A percentile compares a stretch with the other conserved stretches of the same genome.
phyloP scores from a whole-genome alignment of 2,329 filamentous ascomycete genomes.

The Fonsecaea multimorphosa region DNA sequence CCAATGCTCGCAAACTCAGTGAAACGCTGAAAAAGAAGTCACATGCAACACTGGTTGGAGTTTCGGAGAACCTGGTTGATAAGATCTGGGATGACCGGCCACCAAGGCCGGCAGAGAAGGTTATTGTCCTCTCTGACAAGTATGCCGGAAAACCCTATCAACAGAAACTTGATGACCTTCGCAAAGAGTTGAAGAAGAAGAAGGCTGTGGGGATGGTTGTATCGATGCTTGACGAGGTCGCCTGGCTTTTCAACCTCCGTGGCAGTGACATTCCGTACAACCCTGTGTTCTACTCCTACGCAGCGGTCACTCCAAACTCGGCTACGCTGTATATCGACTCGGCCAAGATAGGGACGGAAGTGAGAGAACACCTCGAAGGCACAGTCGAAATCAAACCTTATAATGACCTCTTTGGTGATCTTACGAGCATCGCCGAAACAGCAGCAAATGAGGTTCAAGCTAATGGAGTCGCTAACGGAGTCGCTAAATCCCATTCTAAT shows the following conservation, averaged over 20 bases:
- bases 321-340: constrained; percentile 85
- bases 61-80: constrained; percentile 87
- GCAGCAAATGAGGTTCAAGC: constrained; percentile 46
- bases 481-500: constrained; percentile 47
- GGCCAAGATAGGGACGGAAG: constrained; percentile 73
- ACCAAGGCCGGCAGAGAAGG: constrained; percentile 73
- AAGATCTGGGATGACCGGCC: constrained; percentile 82
- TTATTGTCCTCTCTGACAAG: constrained; percentile 72
- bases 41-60: constrained; percentile 74
- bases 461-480: constrained; percentile 42
- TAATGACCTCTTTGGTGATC: constrained; percentile 77
- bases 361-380: constrained; percentile 70
- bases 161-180: constrained; percentile 81
- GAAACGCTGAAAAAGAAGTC: constrained; percentile 88
- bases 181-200: constrained; percentile 91
- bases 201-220: constrained; percentile 86
- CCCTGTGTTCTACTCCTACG: constrained; percentile 97
- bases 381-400: constrained; percentile 82
- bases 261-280: constrained; percentile 97
- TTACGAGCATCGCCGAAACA: constrained; percentile 66
- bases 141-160: constrained; percentile 83
- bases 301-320: constrained; percentile 76
- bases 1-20: constrained; percentile 74
- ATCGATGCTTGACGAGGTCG: constrained; percentile 84
- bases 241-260: constrained; percentile 97